Evolutionary conservation across 257 asterid genomes (phyloP).

Genomic region (Nicotiana attenuata): DNA sequence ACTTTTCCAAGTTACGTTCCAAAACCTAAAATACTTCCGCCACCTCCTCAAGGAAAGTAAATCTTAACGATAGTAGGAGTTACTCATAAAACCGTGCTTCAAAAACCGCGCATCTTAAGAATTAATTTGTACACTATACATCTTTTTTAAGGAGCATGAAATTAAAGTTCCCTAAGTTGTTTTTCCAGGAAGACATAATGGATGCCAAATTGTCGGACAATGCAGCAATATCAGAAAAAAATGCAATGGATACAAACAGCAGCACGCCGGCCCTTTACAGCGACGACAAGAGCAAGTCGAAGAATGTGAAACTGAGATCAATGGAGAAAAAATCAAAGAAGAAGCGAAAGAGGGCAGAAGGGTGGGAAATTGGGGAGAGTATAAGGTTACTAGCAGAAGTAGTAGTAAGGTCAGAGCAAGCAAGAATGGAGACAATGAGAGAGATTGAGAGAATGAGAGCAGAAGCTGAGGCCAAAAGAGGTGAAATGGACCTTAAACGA

Average conservation of each 20-base stretch:
- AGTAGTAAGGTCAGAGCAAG: slow-evolving; percentile 60
- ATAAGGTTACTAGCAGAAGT: slow-evolving; percentile 67
- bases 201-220: slow-evolving; percentile 35
- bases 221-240: slow-evolving; percentile 26
- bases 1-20: too few relatives aligned
- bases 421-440: slow-evolving; percentile 67
- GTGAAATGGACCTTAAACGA: slow-evolving; percentile 66
- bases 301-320: slow-evolving; percentile 21
- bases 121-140: not conserved
- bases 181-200: slow-evolving; percentile 33
- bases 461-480: slow-evolving; percentile 68
- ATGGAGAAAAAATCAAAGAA: slow-evolving; percentile 7
- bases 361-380: slow-evolving; percentile 60
- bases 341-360: slow-evolving; percentile 29
- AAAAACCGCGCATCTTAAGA: not conserved
- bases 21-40: too few relatives aligned
- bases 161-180: not conserved
- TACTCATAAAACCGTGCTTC: not conserved
- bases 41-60: too few relatives aligned
- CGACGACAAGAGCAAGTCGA: slow-evolving; percentile 28
- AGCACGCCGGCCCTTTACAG: slow-evolving; percentile 57
- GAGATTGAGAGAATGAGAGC: slow-evolving; percentile 76
- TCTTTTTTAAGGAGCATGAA: not conserved
- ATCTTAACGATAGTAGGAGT: not conserved
- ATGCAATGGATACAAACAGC: slow-evolving; percentile 42